Evolutionary conservation across 2,329 filamentous ascomycete genomes (phyloP).

Genomic region (Lachnellula subtilissima): DNA sequence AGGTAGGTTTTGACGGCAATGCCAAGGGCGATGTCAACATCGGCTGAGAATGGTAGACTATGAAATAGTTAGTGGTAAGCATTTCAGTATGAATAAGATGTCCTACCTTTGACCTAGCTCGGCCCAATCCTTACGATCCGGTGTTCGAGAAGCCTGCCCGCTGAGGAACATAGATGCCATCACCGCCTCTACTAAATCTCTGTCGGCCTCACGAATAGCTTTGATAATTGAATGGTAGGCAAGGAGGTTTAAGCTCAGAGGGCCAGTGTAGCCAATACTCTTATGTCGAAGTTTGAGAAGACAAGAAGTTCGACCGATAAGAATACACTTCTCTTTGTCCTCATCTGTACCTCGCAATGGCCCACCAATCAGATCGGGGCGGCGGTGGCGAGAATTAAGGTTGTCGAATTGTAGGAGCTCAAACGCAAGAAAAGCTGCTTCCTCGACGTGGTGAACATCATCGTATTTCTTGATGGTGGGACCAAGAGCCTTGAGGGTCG

Average conservation of each 20-base stretch:
- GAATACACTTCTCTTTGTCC: conserved; percentile 71
- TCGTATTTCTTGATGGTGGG: conserved; percentile 40
- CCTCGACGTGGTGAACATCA: conserved; percentile 55
- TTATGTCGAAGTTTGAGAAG: conserved; percentile 78
- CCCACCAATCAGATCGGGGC: conserved; percentile 50
- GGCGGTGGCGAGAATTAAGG: conserved; percentile 63
- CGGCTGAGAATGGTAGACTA: conserved; percentile 62
- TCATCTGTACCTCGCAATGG: conserved; percentile 57
- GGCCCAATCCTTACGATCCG: conserved; percentile 42
- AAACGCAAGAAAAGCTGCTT: conserved; percentile 75
- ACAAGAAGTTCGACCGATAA: conserved; percentile 83
- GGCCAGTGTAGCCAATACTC: conserved; percentile 86
- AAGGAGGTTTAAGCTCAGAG: conserved; percentile 83
- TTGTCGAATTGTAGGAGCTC: conserved; percentile 78
- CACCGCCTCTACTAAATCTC: conserved; percentile 80
- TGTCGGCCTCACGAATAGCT: conserved; percentile 70
- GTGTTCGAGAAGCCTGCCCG: conserved; percentile 70
- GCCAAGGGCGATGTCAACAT: conserved; percentile 70
- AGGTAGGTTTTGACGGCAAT: conserved; percentile 78
- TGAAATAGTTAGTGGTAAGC: conserved; percentile 8
- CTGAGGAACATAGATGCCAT: conserved; percentile 75
- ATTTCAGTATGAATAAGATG: neutral
- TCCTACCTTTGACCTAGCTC: conserved; percentile 69
- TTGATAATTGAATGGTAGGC: conserved; percentile 80
- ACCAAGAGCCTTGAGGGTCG: conserved; percentile 59